phyloP scores from a whole-genome alignment of 768 basidiomycete species.

The Podaxis carcinomalis region DNA sequence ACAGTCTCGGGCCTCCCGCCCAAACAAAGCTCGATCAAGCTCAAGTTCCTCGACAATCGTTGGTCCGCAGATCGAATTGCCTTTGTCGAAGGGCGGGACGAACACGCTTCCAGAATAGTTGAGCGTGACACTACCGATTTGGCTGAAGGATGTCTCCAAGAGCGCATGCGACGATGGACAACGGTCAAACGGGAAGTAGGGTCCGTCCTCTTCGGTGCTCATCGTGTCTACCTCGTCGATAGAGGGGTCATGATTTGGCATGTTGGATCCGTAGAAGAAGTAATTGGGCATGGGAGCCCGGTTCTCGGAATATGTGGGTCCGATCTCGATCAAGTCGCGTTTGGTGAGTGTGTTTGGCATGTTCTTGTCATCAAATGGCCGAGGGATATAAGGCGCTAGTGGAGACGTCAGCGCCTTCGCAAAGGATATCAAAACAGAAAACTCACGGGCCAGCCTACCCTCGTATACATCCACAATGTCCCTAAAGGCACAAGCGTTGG shows the following conservation, averaged over 20 bases:
- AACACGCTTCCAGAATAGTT: not conserved
- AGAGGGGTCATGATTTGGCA: not conserved
- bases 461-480: not conserved
- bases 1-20: not conserved
- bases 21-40: not conserved
- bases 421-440: not conserved
- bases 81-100: not conserved
- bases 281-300: not conserved
- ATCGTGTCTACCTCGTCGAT: not conserved
- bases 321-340: not conserved
- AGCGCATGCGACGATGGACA: not conserved
- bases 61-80: not conserved
- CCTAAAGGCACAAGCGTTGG: not conserved
- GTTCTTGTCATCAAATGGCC: not conserved
- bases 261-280: constrained; percentile 2
- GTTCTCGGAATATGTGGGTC: not conserved
- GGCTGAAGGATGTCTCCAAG: not conserved
- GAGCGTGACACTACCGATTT: not conserved
- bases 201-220: not conserved
- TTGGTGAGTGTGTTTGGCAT: not conserved
- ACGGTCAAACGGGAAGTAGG: not conserved
- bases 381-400: not conserved
- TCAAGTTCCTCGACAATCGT: not conserved
- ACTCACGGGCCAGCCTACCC: not conserved
- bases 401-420: not conserved